Percentiles rank a stretch among this genome's conserved stretches.
phyloP scores from a whole-genome alignment of 768 basidiomycete species.

The Kwoniella dendrophila region DNA sequence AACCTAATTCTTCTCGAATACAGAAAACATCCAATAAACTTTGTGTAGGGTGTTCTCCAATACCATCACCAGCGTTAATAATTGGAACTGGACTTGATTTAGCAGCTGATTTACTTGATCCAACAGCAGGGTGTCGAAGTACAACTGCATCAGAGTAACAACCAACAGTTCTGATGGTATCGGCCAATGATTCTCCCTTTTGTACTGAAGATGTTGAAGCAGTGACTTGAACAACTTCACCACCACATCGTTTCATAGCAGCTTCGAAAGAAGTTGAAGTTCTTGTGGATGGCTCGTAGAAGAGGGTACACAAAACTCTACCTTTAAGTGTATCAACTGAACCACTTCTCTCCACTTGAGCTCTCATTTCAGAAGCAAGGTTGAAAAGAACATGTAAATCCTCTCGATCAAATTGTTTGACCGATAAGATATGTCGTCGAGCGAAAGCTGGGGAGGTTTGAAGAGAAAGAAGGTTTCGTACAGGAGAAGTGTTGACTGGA shows the following conservation, averaged over 20 bases:
- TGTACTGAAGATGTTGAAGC: slow-evolving; percentile 81
- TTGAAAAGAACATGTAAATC: slow-evolving; percentile 93
- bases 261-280: slow-evolving; percentile 96
- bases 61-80: slow-evolving; percentile 94
- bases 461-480: slow-evolving; percentile 59
- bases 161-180: slow-evolving; percentile 89
- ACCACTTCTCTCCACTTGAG: slow-evolving; percentile 90
- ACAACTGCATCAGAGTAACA: slow-evolving; percentile 96
- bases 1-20: slow-evolving; percentile 95
- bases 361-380: slow-evolving; percentile 92
- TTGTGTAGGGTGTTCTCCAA: slow-evolving; percentile 91
- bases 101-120: slow-evolving; percentile 91
- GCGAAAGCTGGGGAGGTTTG: slow-evolving; percentile 84
- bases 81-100: slow-evolving; percentile 94
- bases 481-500: slow-evolving; percentile 47
- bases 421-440: slow-evolving; percentile 86
- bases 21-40: slow-evolving; percentile 67
- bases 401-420: slow-evolving; percentile 86
- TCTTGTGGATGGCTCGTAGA: slow-evolving; percentile 96
- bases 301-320: slow-evolving; percentile 83
- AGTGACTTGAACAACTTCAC: slow-evolving; percentile 84
- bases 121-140: slow-evolving; percentile 89
- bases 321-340: slow-evolving; percentile 86
- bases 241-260: slow-evolving; percentile 97
- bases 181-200: slow-evolving; percentile 91